Base-by-base conservation (phyloP, 345 rosid species). In the Clausena lansium region DNA sequence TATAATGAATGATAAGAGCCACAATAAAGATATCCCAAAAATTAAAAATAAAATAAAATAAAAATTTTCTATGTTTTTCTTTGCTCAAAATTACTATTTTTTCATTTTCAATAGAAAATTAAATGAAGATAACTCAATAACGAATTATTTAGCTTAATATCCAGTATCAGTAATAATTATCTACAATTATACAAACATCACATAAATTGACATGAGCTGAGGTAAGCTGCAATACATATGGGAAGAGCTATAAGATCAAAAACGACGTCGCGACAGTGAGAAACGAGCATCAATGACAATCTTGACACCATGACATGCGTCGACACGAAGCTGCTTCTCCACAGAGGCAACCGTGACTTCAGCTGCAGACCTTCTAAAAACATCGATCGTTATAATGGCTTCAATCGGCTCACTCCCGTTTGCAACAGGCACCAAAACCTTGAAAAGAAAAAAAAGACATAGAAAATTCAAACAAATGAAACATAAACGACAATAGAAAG, bases 351-450 rank as follows among this genome's bases (percentile, higher is more conserved):
- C 97, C 45, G 89, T 91, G 38, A 96, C 97, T 35, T 89, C 94
- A 20, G 98, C 95, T 36, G 97, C 97, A 20, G 92, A 84, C 78
- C 99, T 86, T 79, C 97, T 87, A 45, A 93, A 77, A 59, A 95
- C 95, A 75, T 93, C 98, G 78, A 91, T 87, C 72, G 89, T 91
- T 54, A 95, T 87, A 78, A 91, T 94, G 35, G 99, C 98, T 84
- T 95, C 97, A 86, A 95, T 88, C 76, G 99, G 97, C 84, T 95
- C 99, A 52, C 92, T 90, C 17, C 98, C 99, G 71, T 93, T 85
- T 5, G 97, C 32, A 75, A 95, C 84, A 60, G 98, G 99, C 70
- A 93, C 92, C 90, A 95, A 86, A 85, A 95, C 99, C 99, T 95
- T 45, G 15, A 30, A 0, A 11, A 4, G 11, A 39, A 41, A 41